phyloP scores from a whole-genome alignment of 2,329 filamentous ascomycete species.

The Didymosphaeria variabile region DNA sequence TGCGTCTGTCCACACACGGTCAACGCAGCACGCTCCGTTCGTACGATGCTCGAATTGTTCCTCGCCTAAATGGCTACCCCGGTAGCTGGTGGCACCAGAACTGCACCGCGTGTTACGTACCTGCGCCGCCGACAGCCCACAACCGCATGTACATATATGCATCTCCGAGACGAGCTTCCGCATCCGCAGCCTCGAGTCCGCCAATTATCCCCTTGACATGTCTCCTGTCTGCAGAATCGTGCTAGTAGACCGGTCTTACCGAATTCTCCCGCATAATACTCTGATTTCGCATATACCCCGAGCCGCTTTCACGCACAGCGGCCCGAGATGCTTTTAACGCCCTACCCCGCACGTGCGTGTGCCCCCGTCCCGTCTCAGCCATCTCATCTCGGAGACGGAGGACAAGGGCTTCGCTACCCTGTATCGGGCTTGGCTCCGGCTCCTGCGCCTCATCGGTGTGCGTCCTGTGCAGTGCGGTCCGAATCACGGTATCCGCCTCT shows the following conservation, averaged over 20 bases:
- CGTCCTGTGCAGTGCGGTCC: conserved; percentile 25
- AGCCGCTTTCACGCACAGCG: background rate
- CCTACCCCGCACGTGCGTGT: conserved; percentile 5
- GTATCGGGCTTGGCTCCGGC: conserved; percentile 4
- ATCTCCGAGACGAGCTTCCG: background rate
- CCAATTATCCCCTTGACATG: background rate
- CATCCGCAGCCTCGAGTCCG: background rate
- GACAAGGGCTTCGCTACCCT: background rate
- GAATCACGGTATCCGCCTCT: conserved; percentile 6
- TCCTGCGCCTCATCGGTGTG: conserved; percentile 25
- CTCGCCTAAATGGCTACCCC: conserved; percentile 1
- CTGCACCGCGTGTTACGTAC: conserved; percentile 3
- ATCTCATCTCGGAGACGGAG: background rate
- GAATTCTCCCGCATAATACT: background rate
- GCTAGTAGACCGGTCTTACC: background rate
- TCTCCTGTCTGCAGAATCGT: background rate
- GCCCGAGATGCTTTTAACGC: background rate
- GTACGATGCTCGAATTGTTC: background rate
- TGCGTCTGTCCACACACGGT: background rate
- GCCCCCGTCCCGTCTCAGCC: background rate
- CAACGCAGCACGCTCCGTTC: background rate
- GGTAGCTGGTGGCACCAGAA: conserved; percentile 5
- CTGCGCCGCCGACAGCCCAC: conserved; percentile 1
- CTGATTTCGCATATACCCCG: background rate
- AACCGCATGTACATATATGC: background rate